These are phyloP conservation scores for Podila verticillata DNA, from an alignment of 192 early-diverging fungal species.

Conservation along the genomic window DNA sequence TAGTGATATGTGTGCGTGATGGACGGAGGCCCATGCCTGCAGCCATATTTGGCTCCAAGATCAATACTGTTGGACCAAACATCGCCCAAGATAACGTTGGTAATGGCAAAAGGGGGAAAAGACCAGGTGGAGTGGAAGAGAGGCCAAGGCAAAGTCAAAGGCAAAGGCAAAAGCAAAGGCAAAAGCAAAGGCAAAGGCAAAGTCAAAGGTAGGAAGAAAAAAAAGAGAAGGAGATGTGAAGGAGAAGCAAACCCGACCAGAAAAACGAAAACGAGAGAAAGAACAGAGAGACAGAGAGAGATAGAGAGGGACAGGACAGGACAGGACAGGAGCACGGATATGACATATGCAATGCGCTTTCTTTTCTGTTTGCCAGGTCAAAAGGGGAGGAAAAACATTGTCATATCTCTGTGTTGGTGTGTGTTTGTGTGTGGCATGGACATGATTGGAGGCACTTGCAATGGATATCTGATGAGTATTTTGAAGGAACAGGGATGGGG, in stretches of 20 bases:
- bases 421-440: no score
- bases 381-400: no score
- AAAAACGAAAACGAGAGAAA: background rate
- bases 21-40: background rate
- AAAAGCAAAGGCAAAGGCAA: no score
- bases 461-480: no score
- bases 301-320: background rate
- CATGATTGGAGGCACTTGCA: no score
- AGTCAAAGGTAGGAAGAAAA: no score
- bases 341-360: slow-evolving; percentile 3
- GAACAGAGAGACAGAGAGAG: background rate
- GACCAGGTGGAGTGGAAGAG: background rate
- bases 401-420: no score
- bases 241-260: background rate
- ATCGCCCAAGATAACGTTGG: background rate
- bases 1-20: background rate
- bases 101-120: background rate
- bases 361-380: no score
- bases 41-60: background rate
- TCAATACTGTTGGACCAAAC: background rate
- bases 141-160: background rate
- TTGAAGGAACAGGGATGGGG: no score
- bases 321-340: slow-evolving; percentile 1
- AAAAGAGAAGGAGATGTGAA: slow-evolving; percentile 1
- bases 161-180: background rate